Evolutionary conservation across 177 flowering plant species (phyloP), one percentile per base, ranked within the genome.

Genomic region (Vitis hybrid): DNA sequence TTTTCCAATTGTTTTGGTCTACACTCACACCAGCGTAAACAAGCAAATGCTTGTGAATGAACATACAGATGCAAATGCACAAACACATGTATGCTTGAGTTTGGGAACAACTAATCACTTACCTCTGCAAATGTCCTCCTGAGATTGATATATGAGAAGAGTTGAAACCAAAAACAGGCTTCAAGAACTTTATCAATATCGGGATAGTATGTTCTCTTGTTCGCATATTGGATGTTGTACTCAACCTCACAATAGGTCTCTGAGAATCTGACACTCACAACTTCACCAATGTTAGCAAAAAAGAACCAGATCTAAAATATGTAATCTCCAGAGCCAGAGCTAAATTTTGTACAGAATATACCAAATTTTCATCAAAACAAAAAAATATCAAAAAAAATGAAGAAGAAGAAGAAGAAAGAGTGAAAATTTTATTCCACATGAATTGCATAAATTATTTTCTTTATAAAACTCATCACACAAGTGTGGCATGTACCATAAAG

Each of bases 121-220:
- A 79, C 99, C 93, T 91, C 76, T 77, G 78, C 74, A 90, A 69
- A 74, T 83, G 82, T 3, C 97, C 99, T 35, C 97, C 96, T 9
- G 89, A 82, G 57, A 92, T 73, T 17, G 83, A 85, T 71, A 94
- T 13, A 66, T 83, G 78, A 2, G 97, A 90, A 13, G 95, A 80
- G 68, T 92, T 94, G 83, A 94, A 91, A 18, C 83, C 91, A 73
- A 89, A 92, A 21, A 94, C 97, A 11, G 97, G 99, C 77, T 94
- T 87, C 73, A 73, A 32, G 71, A 94, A 94, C 79, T 82, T 89
- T 63, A 94, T 83, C 27, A 72, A 67, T 17, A 89, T 72, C 7
- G 86, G 87, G 20, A 93, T 72, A 51, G 18, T 77, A 32, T 73
- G 76, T 59, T 91, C 84, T 84, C 75, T 81, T 32, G 97, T 91